Evolutionary conservation across 2,329 filamentous ascomycete genomes (phyloP).

Genomic region (Scedosporium dehoogii): DNA sequence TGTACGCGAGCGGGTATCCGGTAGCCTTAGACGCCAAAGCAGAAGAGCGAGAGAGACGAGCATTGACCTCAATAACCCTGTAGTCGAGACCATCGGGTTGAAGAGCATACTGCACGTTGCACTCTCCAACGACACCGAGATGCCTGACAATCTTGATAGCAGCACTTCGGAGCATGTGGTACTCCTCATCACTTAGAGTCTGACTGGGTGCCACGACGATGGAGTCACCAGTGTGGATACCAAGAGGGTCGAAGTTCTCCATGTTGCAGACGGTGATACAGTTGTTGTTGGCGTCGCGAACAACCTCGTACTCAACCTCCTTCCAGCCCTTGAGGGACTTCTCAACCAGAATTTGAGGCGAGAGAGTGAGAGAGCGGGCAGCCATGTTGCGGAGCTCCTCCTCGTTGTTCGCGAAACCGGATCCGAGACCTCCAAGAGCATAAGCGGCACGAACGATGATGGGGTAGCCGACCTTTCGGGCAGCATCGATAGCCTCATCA

Average conservation of each 20-base stretch:
- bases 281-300: conserved; percentile 94
- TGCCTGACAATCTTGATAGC: conserved; percentile 98
- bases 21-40: conserved; percentile 96
- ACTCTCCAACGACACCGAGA: conserved; percentile 93
- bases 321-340: conserved; percentile 99
- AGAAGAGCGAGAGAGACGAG: conserved; percentile 93
- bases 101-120: conserved; percentile 95
- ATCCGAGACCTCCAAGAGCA: conserved; percentile 89
- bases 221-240: conserved; percentile 96
- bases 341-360: conserved; percentile 94
- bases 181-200: conserved; percentile 95
- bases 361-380: conserved; percentile 82
- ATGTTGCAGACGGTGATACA: conserved; percentile 91
- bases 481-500: conserved; percentile 84
- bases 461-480: conserved; percentile 81
- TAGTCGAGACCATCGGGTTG: conserved; percentile 97
- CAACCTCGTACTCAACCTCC: conserved; percentile 97
- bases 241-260: conserved; percentile 88
- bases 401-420: conserved; percentile 87
- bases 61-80: conserved; percentile 97
- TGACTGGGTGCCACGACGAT: conserved; percentile 97
- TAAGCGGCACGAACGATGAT: conserved; percentile 98
- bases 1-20: conserved; percentile 93
- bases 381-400: conserved; percentile 92
- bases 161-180: conserved; percentile 96